Base-by-base conservation (phyloP, 169 alveolate genomes). In the Plasmodium fragile region DNA sequence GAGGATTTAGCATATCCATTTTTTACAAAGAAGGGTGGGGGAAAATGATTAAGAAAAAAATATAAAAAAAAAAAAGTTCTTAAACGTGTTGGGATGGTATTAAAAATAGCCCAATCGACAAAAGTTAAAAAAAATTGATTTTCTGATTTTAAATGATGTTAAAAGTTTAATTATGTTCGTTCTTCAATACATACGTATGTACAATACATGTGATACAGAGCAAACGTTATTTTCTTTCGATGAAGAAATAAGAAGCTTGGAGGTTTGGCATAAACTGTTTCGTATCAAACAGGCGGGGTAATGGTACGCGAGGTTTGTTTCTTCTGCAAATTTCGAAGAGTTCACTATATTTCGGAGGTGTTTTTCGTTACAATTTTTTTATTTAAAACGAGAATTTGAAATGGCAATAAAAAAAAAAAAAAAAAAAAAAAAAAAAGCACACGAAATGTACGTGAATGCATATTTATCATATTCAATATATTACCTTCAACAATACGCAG, bases 1-100 rank as follows among this genome's bases (percentile, higher is more conserved):
- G 96, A 53, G 96, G 96, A 78, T 94, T 94, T 53, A 94, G 81
- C 89, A 78, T 78, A 87, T 87, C 93, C 93, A 87, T 87, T 87
- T 87, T 87, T 53, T 43, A 72, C 36, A 78, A 72, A n/a, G n/a
- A n/a, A n/a, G n/a, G 41, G 30, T 43, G 81, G 69, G n/a, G 45
- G 10, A 82, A 41, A 65, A 77, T 85, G 79, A 34, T 22, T 71
- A 82, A 82, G 65, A 55, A 36, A 32, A 16, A 53, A 39, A 77
- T 11, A 77, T 18, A 59, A 77, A 34, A 78, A 65, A 65, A 78
- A 39, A 78, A 25, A 16, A 36, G 83, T 78, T 32, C 69, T 41
- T 49, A 22, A 49, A 49, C 59, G 59, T 49, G 22, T 13, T 78
- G 55, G 45, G 32, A 18, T 52, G 18, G 69, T 81, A 52, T 81